Base-by-base conservation (phyloP, 2,329 filamentous ascomycete genomes). In the Ceratocystis huliohia region DNA sequence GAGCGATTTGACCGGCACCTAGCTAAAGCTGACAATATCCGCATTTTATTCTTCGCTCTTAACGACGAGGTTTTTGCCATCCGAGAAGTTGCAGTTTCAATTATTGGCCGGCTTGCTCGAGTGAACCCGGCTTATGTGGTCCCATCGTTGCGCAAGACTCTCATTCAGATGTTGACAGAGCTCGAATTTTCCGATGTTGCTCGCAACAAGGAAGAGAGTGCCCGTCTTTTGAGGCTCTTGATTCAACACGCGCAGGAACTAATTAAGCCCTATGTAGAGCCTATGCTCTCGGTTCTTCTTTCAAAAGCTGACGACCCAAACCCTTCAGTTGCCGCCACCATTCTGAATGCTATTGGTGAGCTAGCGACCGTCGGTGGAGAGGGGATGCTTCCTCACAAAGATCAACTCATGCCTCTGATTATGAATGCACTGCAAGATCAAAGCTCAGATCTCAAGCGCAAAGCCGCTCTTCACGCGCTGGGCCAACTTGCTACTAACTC, bases 71-170 rank as follows among this genome's bases (percentile, higher is more conserved):
- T 91, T 1, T 99, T 97, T 70, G 82, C 86, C 1, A 96, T 97
- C 68, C 84, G 95, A 71, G 92, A 99, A 77, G 93, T 94, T 33
- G 89, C 94, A 7, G 96, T 99, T 72, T 88, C 90, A 20, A 96
- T 99, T 70, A 96, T 99, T 72, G 95, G 94, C 41, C 90, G 95
- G 13, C 80, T 99, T 66, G 95, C 94, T 0, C 84, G 85, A 64
- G 87, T 91, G 70, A 99, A 99, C 70, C 95, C 94, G 0, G 95
- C 95, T 67, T 99, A 99, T 75, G 92, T 99, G 70, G 96, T 99
- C 72, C 94, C 95, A 1, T 95, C 94, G 0, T 77, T 99, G 48
- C 88, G 94, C 69, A 99, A 99, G 76, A 88, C 95, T 5, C 84
- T 99, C 30, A 92, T 99, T 67, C 95, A 99, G 75, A 87, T 99